These are phyloP conservation scores for Torulaspora pretoriensis DNA, from an alignment of 1,139 yeast genomes.

Conservation along the genomic window DNA sequence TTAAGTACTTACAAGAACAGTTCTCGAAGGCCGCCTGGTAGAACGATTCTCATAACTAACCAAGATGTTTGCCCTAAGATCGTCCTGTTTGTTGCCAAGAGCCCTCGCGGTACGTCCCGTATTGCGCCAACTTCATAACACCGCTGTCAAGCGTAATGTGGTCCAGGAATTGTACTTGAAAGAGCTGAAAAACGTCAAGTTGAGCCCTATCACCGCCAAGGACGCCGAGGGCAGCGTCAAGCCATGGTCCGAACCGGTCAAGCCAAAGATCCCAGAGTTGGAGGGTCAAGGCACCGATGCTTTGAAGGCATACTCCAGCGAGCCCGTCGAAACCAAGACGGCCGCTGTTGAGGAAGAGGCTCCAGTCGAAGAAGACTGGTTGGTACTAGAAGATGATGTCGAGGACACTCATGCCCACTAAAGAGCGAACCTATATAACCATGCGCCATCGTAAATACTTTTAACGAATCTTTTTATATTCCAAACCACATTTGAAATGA, in stretches of 20 bases:
- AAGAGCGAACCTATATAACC: slow-evolving; percentile 1
- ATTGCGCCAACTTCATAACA: slow-evolving; percentile 13
- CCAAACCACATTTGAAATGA: slow-evolving; percentile 1
- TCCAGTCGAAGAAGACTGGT: slow-evolving; percentile 64
- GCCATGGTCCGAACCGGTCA: slow-evolving; percentile 73
- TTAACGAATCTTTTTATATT: slow-evolving; percentile 10
- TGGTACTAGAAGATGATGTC: slow-evolving; percentile 68
- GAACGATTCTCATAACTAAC: background rate
- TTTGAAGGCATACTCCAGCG: slow-evolving; percentile 67
- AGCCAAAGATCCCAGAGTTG: slow-evolving; percentile 75
- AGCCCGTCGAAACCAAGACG: slow-evolving; percentile 64
- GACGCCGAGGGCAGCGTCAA: slow-evolving; percentile 78
- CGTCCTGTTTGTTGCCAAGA: slow-evolving; percentile 6
- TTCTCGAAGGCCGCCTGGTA: background rate
- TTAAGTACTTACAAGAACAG: background rate
- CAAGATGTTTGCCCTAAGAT: slow-evolving; percentile 7
- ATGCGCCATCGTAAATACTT: slow-evolving; percentile 7
- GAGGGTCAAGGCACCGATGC: slow-evolving; percentile 51
- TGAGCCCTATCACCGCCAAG: slow-evolving; percentile 65
- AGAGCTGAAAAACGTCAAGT: slow-evolving; percentile 85
- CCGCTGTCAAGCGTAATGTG: slow-evolving; percentile 42
- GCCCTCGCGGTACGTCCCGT: slow-evolving; percentile 3
- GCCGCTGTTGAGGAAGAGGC: slow-evolving; percentile 39
- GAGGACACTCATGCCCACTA: slow-evolving; percentile 48
- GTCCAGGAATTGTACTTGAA: slow-evolving; percentile 81